Percentiles rank a stretch among this genome's conserved stretches.
Conservation (phyloP, 441 rosid genomes). For the Populus hybrid region DNA sequence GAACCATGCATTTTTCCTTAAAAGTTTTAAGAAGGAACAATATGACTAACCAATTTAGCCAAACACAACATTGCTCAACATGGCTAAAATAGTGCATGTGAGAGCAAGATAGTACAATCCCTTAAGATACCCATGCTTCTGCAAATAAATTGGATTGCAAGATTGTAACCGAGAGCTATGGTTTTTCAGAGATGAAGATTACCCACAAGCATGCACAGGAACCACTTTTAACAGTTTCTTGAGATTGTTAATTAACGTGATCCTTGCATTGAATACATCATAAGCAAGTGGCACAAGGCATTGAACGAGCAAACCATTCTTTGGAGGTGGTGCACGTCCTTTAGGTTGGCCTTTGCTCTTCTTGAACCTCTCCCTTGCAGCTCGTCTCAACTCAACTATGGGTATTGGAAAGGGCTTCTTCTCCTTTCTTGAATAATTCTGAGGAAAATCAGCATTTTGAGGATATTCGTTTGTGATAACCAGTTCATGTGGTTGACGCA, state of each 20-base stretch:
- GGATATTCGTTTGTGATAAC: slow-evolving; percentile 54
- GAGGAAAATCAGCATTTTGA: slow-evolving; percentile 87
- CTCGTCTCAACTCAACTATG: slow-evolving; percentile 76
- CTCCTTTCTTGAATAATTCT: slow-evolving; percentile 64
- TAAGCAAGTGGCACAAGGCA: slow-evolving; percentile 72
- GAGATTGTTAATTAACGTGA: slow-evolving; percentile 73
- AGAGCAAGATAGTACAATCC: neutral
- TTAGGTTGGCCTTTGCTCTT: slow-evolving; percentile 61
- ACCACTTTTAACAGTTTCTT: slow-evolving; percentile 75
- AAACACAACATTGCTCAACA: neutral
- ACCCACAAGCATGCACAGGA: slow-evolving; percentile 88
- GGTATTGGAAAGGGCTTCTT: slow-evolving; percentile 91
- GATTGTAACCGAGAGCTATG: neutral
- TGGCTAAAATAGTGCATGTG: neutral
- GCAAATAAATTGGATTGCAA: neutral
- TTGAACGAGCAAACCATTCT: slow-evolving; percentile 67
- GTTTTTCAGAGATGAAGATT: slow-evolving; percentile 23
- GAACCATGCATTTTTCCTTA: neutral
- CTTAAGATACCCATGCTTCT: neutral
- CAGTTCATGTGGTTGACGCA: slow-evolving; percentile 26
- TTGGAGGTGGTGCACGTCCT: slow-evolving; percentile 64
- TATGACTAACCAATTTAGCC: neutral
- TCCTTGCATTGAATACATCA: slow-evolving; percentile 65
- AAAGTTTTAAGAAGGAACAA: neutral
- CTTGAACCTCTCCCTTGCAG: slow-evolving; percentile 86